These are phyloP conservation scores for Alliaria petiolata DNA, from an alignment of 345 rosid species.

Conservation along the genomic window DNA sequence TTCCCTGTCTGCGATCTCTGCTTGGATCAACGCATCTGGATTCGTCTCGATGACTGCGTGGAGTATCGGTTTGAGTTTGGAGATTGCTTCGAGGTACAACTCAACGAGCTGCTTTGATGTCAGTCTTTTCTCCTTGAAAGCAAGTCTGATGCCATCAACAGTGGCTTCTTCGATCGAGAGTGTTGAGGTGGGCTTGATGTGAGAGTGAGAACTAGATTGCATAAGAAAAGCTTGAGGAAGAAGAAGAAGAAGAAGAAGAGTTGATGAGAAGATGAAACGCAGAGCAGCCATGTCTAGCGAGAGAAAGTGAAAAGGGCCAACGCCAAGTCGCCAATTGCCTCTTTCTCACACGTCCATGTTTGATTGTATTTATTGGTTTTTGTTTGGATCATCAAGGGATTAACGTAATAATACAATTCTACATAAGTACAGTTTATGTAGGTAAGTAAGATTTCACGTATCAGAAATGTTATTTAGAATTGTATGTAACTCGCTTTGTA, in stretches of 20 bases:
- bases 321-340: not conserved
- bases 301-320: not conserved
- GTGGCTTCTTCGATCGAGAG: conserved; percentile 49
- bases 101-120: conserved; percentile 58
- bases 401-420: too few relatives aligned
- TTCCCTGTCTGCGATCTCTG: conserved; percentile 57
- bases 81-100: conserved; percentile 47
- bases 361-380: too few relatives aligned
- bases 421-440: too few relatives aligned
- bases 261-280: not conserved
- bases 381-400: too few relatives aligned
- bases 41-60: conserved; percentile 62
- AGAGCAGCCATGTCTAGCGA: not conserved
- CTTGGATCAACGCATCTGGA: conserved; percentile 57
- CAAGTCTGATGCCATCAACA: conserved; percentile 37
- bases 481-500: too few relatives aligned
- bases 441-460: too few relatives aligned
- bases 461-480: too few relatives aligned
- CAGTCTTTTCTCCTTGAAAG: conserved; percentile 44
- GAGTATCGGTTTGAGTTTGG: conserved; percentile 44
- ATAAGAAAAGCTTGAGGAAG: not conserved
- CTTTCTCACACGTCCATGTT: too few relatives aligned
- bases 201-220: not conserved
- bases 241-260: not conserved
- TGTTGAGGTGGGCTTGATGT: not conserved